Percentiles rank a stretch among this genome's conserved stretches.
Evolutionary conservation across 257 asterid species (phyloP).

Genomic region (Scutellaria barbata): DNA sequence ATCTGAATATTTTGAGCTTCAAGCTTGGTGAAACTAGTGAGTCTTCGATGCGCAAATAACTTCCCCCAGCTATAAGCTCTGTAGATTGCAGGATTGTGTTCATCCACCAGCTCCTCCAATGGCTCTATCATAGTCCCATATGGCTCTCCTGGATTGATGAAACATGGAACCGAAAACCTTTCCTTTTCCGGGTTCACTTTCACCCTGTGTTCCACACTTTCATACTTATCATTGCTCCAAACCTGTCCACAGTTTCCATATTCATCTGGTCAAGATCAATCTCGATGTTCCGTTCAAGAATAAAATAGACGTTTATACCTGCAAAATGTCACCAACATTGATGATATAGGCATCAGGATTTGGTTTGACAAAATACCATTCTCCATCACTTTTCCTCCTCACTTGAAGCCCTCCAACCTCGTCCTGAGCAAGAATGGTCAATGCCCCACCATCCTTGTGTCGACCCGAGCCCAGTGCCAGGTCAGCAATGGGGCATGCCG

Average conservation of each 20-base stretch:
- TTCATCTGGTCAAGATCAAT: no score
- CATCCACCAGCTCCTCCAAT: slow-evolving; percentile 46
- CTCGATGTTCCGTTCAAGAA: no score
- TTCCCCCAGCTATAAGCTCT: slow-evolving; percentile 53
- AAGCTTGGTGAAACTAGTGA: slow-evolving; percentile 56
- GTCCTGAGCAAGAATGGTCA: slow-evolving; percentile 59
- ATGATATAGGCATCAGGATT: slow-evolving; percentile 47
- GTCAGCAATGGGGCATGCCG: slow-evolving; percentile 60
- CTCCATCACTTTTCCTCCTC: slow-evolving; percentile 62
- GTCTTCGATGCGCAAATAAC: slow-evolving; percentile 43
- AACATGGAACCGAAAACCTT: slow-evolving; percentile 56
- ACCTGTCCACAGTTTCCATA: no score
- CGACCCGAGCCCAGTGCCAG: slow-evolving; percentile 63
- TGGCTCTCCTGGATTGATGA: slow-evolving; percentile 43
- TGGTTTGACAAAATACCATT: slow-evolving; percentile 61
- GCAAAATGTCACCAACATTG: slow-evolving; percentile 59
- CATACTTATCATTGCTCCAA: slow-evolving; percentile 65
- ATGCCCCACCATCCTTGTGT: slow-evolving; percentile 59
- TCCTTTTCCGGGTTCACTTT: slow-evolving; percentile 55
- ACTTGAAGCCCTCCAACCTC: slow-evolving; percentile 65
- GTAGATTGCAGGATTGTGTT: slow-evolving; percentile 48
- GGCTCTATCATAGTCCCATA: slow-evolving; percentile 48
- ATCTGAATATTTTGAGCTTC: slow-evolving; percentile 54
- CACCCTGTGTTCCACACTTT: slow-evolving; percentile 68
- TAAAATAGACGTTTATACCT: no score